phyloP scores from a whole-genome alignment of 2,329 filamentous ascomycete genomes.

The Rutstroemia sp. region DNA sequence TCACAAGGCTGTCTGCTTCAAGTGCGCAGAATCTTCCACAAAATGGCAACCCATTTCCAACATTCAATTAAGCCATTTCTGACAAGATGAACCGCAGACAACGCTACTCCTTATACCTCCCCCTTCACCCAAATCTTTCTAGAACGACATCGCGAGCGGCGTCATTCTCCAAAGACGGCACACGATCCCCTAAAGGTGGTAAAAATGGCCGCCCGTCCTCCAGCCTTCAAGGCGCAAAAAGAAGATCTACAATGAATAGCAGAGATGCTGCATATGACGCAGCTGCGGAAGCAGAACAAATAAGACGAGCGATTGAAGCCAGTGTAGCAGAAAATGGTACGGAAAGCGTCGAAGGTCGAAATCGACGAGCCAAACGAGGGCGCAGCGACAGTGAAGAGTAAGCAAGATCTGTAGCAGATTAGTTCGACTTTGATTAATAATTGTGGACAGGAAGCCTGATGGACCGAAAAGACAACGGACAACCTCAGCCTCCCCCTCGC shows the following conservation, averaged over 20 bases:
- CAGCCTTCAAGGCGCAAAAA: slow-evolving; percentile 46
- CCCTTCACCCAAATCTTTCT: slow-evolving; percentile 46
- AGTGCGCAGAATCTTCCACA: slow-evolving; percentile 6
- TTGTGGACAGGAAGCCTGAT: slow-evolving; percentile 54
- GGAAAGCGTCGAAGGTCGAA: slow-evolving; percentile 39
- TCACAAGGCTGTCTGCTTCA: slow-evolving; percentile 28
- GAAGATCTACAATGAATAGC: slow-evolving; percentile 96
- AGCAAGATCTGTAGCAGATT: slow-evolving; percentile 33
- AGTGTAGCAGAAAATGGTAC: slow-evolving; percentile 67
- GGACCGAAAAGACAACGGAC: slow-evolving; percentile 78
- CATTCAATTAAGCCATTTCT: slow-evolving; percentile 25
- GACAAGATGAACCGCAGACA: slow-evolving; percentile 42
- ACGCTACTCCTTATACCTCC: slow-evolving; percentile 60
- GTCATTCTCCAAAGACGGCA: slow-evolving; percentile 57
- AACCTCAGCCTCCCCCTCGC: slow-evolving; percentile 63
- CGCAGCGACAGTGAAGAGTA: slow-evolving; percentile 94
- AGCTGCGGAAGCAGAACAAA: slow-evolving; percentile 66
- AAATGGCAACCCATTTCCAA: slow-evolving; percentile 10
- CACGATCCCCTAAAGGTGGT: slow-evolving; percentile 45
- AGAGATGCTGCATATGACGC: slow-evolving; percentile 82
- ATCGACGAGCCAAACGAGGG: slow-evolving; percentile 69
- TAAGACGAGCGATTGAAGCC: slow-evolving; percentile 86
- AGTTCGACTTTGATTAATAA: slow-evolving; percentile 21
- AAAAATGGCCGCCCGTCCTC: slow-evolving; percentile 48
- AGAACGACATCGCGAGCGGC: slow-evolving; percentile 52